These are phyloP conservation scores for Waitea zeae DNA, from an alignment of 1,284 basidiomycete species.

Conservation along the genomic window DNA sequence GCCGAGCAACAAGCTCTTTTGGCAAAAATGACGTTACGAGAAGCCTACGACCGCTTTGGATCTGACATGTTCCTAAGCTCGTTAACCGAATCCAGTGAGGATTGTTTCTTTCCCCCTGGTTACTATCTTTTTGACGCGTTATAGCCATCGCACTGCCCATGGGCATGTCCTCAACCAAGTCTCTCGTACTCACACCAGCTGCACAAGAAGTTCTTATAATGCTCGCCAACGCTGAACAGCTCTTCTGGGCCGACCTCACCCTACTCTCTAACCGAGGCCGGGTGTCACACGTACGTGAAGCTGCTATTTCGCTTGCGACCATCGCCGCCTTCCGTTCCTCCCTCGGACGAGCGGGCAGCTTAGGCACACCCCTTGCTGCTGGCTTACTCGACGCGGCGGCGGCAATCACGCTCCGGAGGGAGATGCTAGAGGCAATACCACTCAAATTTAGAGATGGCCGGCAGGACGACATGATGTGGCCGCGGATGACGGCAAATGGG, in stretches of 20 bases:
- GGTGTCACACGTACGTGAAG: slow-evolving; percentile 56
- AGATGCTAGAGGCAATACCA: slow-evolving; percentile 55
- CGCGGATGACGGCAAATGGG: slow-evolving; percentile 26
- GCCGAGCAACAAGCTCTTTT: slow-evolving; percentile 57
- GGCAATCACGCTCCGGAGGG: slow-evolving; percentile 64
- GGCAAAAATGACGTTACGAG: slow-evolving; percentile 57
- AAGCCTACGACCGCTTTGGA: slow-evolving; percentile 61
- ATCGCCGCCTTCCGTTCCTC: slow-evolving; percentile 67
- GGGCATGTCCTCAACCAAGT: slow-evolving; percentile 41
- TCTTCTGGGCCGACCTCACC: slow-evolving; percentile 51
- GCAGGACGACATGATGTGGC: slow-evolving; percentile 56
- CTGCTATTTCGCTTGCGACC: slow-evolving; percentile 50
- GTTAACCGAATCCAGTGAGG: slow-evolving; percentile 69
- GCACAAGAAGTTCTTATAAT: slow-evolving; percentile 44
- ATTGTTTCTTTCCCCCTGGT: background rate
- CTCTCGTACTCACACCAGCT: slow-evolving; percentile 20
- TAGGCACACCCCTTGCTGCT: slow-evolving; percentile 34
- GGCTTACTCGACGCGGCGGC: slow-evolving; percentile 48
- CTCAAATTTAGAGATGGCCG: slow-evolving; percentile 36
- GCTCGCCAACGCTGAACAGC: slow-evolving; percentile 47
- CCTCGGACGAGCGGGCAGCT: slow-evolving; percentile 38
- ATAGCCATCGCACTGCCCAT: slow-evolving; percentile 74
- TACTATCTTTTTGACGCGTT: background rate
- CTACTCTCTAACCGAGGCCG: slow-evolving; percentile 40
- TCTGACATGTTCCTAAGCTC: slow-evolving; percentile 79